Conservation (phyloP, 768 basidiomycete species). For the Xerocomellus dryophilus region DNA sequence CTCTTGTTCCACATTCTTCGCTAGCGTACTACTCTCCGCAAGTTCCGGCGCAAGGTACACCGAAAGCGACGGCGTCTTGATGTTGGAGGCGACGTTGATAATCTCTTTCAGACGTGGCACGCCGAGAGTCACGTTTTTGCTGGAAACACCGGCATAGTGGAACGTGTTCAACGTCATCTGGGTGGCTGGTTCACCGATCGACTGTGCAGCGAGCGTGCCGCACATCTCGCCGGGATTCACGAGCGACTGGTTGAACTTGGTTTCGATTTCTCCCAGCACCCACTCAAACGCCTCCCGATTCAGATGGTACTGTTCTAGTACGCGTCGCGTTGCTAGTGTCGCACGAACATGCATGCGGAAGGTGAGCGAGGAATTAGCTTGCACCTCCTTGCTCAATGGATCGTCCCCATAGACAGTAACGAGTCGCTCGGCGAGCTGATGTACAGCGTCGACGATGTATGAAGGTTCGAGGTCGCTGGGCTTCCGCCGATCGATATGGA, state of each 20-base stretch:
- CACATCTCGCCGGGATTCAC: slow-evolving; percentile 99
- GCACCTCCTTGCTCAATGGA: slow-evolving; percentile 67
- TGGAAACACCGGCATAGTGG: slow-evolving; percentile 99
- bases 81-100: slow-evolving; percentile 97
- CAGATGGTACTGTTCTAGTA: slow-evolving; percentile 84
- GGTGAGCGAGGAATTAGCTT: slow-evolving; percentile 84
- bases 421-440: slow-evolving; percentile 70
- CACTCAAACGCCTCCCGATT: slow-evolving; percentile 95
- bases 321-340: slow-evolving; percentile 81
- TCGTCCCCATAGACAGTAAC: slow-evolving; percentile 89
- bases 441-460: slow-evolving; percentile 79
- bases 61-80: slow-evolving; percentile 96
- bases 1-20: slow-evolving; percentile 90
- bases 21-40: slow-evolving; percentile 54
- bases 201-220: slow-evolving; percentile 95
- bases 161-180: slow-evolving; percentile 99
- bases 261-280: slow-evolving; percentile 92
- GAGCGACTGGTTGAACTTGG: slow-evolving; percentile 91
- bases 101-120: slow-evolving; percentile 99
- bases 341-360: slow-evolving; percentile 94
- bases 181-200: slow-evolving; percentile 98
- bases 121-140: slow-evolving; percentile 98
- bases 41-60: slow-evolving; percentile 82
- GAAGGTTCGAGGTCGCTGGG: slow-evolving; percentile 88
- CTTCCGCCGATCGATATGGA: slow-evolving; percentile 93